These are phyloP conservation scores for Immersiporthe knoxdaviesiana DNA, from an alignment of 2,329 filamentous ascomycete genomes.

Conservation along the genomic window DNA sequence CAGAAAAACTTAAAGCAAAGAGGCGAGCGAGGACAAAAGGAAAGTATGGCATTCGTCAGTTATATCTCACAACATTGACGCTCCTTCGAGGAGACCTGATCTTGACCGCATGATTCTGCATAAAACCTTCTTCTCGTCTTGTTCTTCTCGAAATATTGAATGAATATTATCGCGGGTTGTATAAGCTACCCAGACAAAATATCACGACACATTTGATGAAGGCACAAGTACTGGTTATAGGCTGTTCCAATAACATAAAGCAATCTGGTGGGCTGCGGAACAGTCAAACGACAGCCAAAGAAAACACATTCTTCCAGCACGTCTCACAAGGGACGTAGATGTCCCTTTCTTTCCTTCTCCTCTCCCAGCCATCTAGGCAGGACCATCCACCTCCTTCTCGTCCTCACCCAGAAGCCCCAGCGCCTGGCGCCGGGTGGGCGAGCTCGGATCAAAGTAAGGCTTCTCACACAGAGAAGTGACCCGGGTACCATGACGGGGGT, in stretches of 20 bases:
- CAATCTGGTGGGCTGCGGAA: background rate
- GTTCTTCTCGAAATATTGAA: too few relatives aligned
- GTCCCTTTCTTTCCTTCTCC: too few relatives aligned
- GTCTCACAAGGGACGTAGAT: too few relatives aligned
- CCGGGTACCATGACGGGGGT: slow-evolving; percentile 72
- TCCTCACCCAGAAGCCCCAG: slow-evolving; percentile 64
- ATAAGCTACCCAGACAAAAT: too few relatives aligned
- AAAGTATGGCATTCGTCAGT: too few relatives aligned
- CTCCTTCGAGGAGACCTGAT: too few relatives aligned
- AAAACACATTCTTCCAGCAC: background rate
- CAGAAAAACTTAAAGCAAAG: too few relatives aligned
- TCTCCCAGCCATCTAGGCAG: slow-evolving; percentile 1
- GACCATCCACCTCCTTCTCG: slow-evolving; percentile 44
- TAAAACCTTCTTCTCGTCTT: too few relatives aligned
- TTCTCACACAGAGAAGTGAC: slow-evolving; percentile 73
- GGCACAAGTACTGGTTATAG: background rate
- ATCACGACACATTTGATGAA: background rate
- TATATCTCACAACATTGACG: too few relatives aligned
- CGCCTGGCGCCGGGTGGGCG: slow-evolving; percentile 68
- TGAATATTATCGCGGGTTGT: too few relatives aligned
- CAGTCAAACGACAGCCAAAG: background rate
- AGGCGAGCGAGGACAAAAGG: too few relatives aligned
- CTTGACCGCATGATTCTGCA: too few relatives aligned
- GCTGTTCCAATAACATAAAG: background rate
- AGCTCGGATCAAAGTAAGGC: slow-evolving; percentile 66